Conservation (phyloP, 108 stramenopile species). For the Skeletonema menzelii region DNA sequence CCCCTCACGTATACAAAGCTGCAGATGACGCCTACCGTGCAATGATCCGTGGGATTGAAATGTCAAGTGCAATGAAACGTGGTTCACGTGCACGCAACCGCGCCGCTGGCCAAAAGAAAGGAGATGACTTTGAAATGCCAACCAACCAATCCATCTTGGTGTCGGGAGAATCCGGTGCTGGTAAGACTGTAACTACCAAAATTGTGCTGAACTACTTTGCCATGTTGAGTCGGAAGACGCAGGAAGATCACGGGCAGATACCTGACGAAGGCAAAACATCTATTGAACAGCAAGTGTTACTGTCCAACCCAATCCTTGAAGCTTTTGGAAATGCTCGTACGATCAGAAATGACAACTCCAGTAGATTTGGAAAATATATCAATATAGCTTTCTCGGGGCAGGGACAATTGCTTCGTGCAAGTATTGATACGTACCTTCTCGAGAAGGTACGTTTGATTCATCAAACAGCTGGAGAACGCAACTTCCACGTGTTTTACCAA, state of each 20-base stretch:
- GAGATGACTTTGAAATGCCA: constrained; percentile 16
- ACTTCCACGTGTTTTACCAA: constrained; percentile 96
- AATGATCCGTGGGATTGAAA: constrained; percentile 67
- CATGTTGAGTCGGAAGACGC: constrained; percentile 58
- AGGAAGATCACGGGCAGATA: constrained; percentile 16
- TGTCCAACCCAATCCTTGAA: constrained; percentile 90
- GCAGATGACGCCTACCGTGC: constrained; percentile 93
- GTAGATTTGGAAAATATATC: constrained; percentile 97
- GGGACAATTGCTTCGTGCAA: constrained; percentile 69
- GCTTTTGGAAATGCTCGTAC: constrained; percentile 93
- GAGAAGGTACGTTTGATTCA: constrained; percentile 94
- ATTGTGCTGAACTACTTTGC: constrained; percentile 88
- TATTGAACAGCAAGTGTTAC: constrained; percentile 82
- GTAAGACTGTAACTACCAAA: constrained; percentile 90
- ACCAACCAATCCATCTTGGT: constrained; percentile 74
- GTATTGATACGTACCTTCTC: constrained; percentile 88
- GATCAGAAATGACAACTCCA: constrained; percentile 90
- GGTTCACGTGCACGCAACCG: constrained; percentile 11
- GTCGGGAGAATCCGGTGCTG: constrained; percentile 85
- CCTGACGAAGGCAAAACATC: constrained; percentile 29
- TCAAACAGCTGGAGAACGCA: constrained; percentile 78
- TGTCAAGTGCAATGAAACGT: constrained; percentile 37
- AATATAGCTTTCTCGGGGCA: constrained; percentile 60
- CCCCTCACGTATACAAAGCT: constrained; percentile 81
- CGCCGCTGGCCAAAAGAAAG: constrained; percentile 15